Evolutionary conservation across 2,329 filamentous ascomycete genomes (phyloP), one percentile per base, ranked within the genome.

Genomic region (Trichoderma simmonsii): DNA sequence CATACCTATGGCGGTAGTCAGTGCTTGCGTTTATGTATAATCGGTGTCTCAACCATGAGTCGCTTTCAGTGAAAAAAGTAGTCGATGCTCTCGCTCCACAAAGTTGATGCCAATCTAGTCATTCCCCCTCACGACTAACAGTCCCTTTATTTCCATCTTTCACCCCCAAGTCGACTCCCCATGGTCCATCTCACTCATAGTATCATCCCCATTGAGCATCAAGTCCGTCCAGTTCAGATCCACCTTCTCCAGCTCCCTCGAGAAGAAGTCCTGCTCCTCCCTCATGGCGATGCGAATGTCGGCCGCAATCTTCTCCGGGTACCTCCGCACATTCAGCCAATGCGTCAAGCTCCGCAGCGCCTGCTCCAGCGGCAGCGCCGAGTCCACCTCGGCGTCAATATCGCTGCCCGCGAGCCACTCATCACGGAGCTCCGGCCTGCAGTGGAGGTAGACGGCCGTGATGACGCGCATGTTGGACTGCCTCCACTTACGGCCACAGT

Each of bases 401-500:
- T 98, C 95, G 73, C 92, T 92, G 6, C 95, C 95, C 0, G 93
- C 91, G 1, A 98, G 87, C 95, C 96, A 98, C 82, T 98, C 96
- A 79, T 99, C 96, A 34, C 95, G 88, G 60, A 99, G 86, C 80
- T 98, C 95, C 0, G 95, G 95, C 8, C 94, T 88, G 79, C 95
- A 97, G 82, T 97, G 93, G 63, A 99, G 86, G 81, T 98, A 99
- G 1, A 99, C 93, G 4, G 95, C 94, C 0, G 96, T 99, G 79
- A 99, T 99, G 78, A 98, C 95, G 70, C 95, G 93, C 96, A 99
- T 99, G 82, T 99, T 98, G 76, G 91, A 91, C 83, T 98, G 96
- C 15, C 96, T 91, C 96, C 96, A 99, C 84, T 99, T 99, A 57
- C 96, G 91, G 26, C 96, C 95, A 81, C 95, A 98, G 85, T 97